Evolutionary conservation across 345 rosid genomes (phyloP).

Genomic region (Excoecaria agallocha): DNA sequence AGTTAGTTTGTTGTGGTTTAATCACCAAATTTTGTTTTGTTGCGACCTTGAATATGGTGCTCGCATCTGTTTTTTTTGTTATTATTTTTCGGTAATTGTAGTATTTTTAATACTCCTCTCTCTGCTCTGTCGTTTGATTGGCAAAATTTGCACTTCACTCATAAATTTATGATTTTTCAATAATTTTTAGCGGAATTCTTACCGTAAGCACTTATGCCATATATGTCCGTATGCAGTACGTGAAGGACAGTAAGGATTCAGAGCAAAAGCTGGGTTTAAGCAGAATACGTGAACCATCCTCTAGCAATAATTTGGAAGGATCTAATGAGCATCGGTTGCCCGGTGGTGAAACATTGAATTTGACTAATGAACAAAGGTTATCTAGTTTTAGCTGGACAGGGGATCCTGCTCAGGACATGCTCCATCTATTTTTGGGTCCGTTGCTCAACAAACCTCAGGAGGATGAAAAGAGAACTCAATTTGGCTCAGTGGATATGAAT

Average conservation of each 20-base stretch:
- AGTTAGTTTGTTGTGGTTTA: not conserved
- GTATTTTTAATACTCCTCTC: not conserved
- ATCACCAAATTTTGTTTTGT: not conserved
- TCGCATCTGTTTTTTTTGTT: not conserved
- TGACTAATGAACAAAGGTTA: conserved; percentile 13
- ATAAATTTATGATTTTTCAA: not conserved
- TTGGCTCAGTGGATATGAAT: conserved; percentile 14
- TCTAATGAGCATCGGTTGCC: conserved; percentile 17
- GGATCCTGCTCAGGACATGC: conserved; percentile 56
- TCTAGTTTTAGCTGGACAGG: conserved; percentile 23
- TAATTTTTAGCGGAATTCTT: not conserved
- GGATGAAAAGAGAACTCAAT: conserved; percentile 24
- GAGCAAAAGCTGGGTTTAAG: conserved; percentile 7
- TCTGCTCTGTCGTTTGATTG: no score
- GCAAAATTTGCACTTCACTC: not conserved
- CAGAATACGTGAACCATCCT: conserved; percentile 17
- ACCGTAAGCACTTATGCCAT: not conserved
- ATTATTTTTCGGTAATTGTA: not conserved
- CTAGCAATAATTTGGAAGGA: conserved; percentile 8
- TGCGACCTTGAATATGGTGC: no score
- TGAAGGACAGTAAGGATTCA: conserved; percentile 28
- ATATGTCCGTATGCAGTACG: conserved; percentile 37
- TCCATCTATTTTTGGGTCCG: conserved; percentile 55
- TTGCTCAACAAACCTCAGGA: conserved; percentile 40
- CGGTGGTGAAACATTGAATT: conserved; percentile 10